Evolutionary conservation across 202 grass and related monocot genomes (phyloP).

Genomic region (Setaria italica): DNA sequence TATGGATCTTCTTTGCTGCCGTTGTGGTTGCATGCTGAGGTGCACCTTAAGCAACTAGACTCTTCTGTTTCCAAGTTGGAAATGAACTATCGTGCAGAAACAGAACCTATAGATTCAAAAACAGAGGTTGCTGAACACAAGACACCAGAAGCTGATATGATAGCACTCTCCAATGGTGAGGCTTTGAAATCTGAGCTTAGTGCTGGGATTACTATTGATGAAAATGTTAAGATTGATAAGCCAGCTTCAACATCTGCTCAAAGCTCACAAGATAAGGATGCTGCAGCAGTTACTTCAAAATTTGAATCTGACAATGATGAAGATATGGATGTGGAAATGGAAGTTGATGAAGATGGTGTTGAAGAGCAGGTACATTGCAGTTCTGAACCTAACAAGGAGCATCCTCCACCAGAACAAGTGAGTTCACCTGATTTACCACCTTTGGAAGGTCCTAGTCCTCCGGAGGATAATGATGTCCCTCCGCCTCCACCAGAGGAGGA

Average conservation of each 20-base stretch:
- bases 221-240: conserved; percentile 46
- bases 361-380: conserved; percentile 34
- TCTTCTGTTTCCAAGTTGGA: conserved; percentile 69
- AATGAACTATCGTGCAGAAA: conserved; percentile 49
- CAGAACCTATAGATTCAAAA: conserved; percentile 38
- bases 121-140: conserved; percentile 45
- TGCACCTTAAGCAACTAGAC: conserved; percentile 81
- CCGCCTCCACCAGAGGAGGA: conserved; percentile 83
- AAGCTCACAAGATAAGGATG: conserved; percentile 39
- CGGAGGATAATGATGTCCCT: conserved; percentile 64
- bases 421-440: conserved; percentile 37
- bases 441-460: conserved; percentile 40
- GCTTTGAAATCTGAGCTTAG: conserved; percentile 49
- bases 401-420: conserved; percentile 42
- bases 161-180: conserved; percentile 33
- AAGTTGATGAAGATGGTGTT: conserved; percentile 84
- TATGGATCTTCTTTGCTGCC: conserved; percentile 94
- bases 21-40: conserved; percentile 89
- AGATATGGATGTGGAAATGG: conserved; percentile 99
- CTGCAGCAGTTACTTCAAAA: conserved; percentile 31
- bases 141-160: conserved; percentile 43
- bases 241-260: conserved; percentile 35
- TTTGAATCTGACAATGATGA: conserved; percentile 58
- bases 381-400: conserved; percentile 44
- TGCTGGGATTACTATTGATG: conserved; percentile 36